A percentile compares a stretch with the other conserved stretches of the same genome.
These are phyloP conservation scores for Kurtzmaniella quercitrusa DNA, from an alignment of 1,139 yeast species.

Conservation along the genomic window DNA sequence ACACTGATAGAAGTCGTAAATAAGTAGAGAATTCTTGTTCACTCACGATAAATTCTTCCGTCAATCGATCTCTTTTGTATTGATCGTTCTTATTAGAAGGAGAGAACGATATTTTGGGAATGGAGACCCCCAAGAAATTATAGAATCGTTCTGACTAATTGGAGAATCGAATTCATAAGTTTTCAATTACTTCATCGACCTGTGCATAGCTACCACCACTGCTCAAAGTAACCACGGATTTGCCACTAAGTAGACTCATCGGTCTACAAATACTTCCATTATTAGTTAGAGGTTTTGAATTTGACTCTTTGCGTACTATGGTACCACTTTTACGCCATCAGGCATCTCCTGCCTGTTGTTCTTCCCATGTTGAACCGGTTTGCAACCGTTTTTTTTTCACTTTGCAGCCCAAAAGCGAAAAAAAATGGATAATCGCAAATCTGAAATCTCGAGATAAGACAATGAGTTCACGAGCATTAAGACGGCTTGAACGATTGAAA, in stretches of 20 bases:
- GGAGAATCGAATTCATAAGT: background rate
- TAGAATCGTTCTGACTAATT: background rate
- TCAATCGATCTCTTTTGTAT: constrained; percentile 25
- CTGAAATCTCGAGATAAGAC: background rate
- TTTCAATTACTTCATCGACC: background rate
- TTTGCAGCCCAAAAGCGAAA: background rate
- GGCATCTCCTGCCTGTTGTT: too few relatives aligned
- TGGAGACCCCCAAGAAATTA: constrained; percentile 17
- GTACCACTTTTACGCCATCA: too few relatives aligned
- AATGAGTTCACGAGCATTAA: constrained; percentile 71
- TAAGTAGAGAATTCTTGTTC: constrained; percentile 45
- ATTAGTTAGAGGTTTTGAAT: too few relatives aligned
- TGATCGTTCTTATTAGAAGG: constrained; percentile 10
- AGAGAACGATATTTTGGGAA: constrained; percentile 17
- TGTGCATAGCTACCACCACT: background rate
- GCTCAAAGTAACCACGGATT: background rate
- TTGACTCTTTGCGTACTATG: too few relatives aligned
- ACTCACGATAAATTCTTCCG: constrained; percentile 46
- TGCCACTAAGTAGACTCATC: background rate
- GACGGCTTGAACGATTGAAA: constrained; percentile 37
- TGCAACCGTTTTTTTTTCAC: background rate
- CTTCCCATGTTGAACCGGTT: too few relatives aligned
- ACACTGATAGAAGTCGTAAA: constrained; percentile 33
- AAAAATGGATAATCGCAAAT: background rate
- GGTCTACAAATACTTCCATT: background rate